Percentiles rank a stretch among this genome's conserved stretches.
Conservation (phyloP, 2,329 filamentous ascomycete species). For the Apiospora sp. region DNA sequence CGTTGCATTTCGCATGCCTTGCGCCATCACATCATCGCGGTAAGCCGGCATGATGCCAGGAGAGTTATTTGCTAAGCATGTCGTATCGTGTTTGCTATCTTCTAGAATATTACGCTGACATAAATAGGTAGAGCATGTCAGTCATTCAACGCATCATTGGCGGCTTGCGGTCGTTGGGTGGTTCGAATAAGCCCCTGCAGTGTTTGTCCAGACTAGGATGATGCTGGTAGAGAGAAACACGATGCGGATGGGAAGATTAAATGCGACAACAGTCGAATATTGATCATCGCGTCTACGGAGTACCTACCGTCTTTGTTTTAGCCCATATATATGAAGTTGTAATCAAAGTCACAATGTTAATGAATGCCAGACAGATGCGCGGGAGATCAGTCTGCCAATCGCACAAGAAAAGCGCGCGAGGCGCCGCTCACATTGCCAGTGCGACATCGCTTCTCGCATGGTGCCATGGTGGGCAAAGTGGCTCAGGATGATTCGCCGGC, state of each 20-base stretch:
- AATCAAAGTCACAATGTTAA: neutral
- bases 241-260: neutral
- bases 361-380: neutral
- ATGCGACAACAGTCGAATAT: neutral
- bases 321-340: neutral
- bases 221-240: neutral
- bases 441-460: slow-evolving; percentile 5
- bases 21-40: neutral
- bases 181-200: neutral
- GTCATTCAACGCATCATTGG: neutral
- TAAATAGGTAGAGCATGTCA: neutral
- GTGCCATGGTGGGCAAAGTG: neutral
- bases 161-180: neutral
- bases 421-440: neutral
- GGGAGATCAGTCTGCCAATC: neutral
- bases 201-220: neutral
- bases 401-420: slow-evolving; percentile 7
- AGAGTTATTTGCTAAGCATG: neutral
- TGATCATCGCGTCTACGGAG: neutral
- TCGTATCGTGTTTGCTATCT: neutral
- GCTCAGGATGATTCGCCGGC: neutral
- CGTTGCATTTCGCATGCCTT: neutral
- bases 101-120: neutral
- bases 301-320: neutral
- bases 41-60: neutral